These are phyloP conservation scores for Metschnikowia kunwiensis DNA, from an alignment of 805 yeast genomes.

Conservation along the genomic window DNA sequence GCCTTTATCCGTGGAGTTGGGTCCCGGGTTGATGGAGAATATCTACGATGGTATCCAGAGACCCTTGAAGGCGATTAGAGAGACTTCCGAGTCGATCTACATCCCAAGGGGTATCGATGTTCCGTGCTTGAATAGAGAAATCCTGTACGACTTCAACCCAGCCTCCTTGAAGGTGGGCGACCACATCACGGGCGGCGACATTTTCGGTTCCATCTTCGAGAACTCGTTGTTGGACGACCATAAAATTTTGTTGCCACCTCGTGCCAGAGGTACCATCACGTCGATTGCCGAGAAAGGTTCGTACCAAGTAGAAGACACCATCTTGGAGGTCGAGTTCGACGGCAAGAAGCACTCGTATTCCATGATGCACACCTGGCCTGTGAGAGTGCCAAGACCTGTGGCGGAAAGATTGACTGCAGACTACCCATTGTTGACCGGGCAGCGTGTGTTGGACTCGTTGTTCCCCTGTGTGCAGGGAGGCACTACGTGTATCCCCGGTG, in stretches of 20 bases:
- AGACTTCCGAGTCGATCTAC: conserved; percentile 83
- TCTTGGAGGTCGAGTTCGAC: conserved; percentile 92
- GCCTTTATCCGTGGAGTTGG: conserved; percentile 97
- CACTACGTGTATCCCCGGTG: conserved; percentile 99
- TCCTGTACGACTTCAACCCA: conserved; percentile 84
- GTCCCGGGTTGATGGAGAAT: conserved; percentile 99
- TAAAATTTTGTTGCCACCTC: conserved; percentile 93
- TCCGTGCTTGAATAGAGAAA: conserved; percentile 85
- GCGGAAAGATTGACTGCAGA: conserved; percentile 92
- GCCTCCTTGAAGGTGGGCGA: conserved; percentile 82
- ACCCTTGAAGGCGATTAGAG: conserved; percentile 92
- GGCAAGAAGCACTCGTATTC: conserved; percentile 78
- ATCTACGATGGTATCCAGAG: conserved; percentile 99
- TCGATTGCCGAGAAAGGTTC: conserved; percentile 87
- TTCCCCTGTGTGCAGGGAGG: conserved; percentile 99
- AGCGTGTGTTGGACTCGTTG: conserved; percentile 94
- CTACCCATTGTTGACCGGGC: conserved; percentile 95
- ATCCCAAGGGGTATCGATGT: conserved; percentile 98
- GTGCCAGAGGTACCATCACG: conserved; percentile 96
- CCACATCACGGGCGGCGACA: conserved; percentile 97
- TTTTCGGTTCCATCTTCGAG: conserved; percentile 89
- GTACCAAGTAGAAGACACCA: conserved; percentile 83
- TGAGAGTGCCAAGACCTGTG: conserved; percentile 98
- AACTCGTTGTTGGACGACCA: conserved; percentile 91
- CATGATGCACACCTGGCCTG: conserved; percentile 99